phyloP scores from a whole-genome alignment of 345 rosid species.

The Viola odorata region DNA sequence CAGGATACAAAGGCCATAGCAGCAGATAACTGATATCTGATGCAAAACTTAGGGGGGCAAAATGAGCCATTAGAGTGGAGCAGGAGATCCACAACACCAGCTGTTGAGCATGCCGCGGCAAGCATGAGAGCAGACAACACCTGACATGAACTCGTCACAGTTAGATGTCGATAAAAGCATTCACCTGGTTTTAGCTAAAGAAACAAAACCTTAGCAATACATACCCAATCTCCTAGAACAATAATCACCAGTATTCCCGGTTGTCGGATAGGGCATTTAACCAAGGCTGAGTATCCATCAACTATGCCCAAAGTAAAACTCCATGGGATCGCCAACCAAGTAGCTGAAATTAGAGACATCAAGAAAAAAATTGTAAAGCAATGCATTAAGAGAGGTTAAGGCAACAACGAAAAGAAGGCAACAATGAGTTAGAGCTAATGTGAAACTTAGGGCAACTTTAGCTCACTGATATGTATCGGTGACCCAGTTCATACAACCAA shows the following conservation, averaged over 20 bases:
- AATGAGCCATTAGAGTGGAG: slow-evolving; percentile 26
- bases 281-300: slow-evolving; percentile 68
- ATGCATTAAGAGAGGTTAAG: background rate
- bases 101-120: slow-evolving; percentile 76
- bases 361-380: background rate
- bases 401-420: background rate
- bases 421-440: background rate
- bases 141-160: slow-evolving; percentile 29
- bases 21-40: slow-evolving; percentile 74
- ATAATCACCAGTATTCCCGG: slow-evolving; percentile 52
- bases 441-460: background rate
- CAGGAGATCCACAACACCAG: slow-evolving; percentile 72
- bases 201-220: background rate
- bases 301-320: slow-evolving; percentile 69
- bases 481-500: no score
- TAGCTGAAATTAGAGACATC: slow-evolving; percentile 39
- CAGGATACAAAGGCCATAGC: slow-evolving; percentile 85
- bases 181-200: background rate
- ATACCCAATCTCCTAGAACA: slow-evolving; percentile 81
- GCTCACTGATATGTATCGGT: background rate
- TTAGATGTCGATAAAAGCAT: background rate
- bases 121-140: slow-evolving; percentile 62
- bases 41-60: slow-evolving; percentile 54
- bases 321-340: slow-evolving; percentile 91
- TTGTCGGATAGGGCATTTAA: slow-evolving; percentile 54